Percentiles rank a stretch among this genome's conserved stretches.
phyloP scores from a whole-genome alignment of 2,329 filamentous ascomycete species.

The Pyrenophora seminiperda region DNA sequence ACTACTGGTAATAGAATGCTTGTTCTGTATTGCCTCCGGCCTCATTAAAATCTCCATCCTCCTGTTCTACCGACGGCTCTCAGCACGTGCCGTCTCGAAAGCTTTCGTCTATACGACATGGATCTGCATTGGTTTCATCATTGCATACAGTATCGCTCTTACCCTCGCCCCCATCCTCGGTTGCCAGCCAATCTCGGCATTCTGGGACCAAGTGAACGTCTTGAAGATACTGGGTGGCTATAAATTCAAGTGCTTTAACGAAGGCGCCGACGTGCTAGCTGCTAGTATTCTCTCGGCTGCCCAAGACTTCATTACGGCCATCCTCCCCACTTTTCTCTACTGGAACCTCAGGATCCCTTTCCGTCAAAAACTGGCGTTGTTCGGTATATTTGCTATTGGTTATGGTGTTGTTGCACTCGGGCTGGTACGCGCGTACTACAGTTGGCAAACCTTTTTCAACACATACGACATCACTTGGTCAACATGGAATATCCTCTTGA shows the following conservation, averaged over 20 bases:
- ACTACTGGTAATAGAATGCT: conserved; percentile 32
- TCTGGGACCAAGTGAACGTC: conserved; percentile 36
- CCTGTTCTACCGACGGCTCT: conserved; percentile 39
- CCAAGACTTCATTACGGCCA: conserved; percentile 39
- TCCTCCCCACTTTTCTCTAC: conserved; percentile 41
- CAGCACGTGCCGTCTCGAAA: conserved; percentile 32
- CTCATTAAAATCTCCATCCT: conserved; percentile 44
- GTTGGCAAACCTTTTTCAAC: conserved; percentile 35
- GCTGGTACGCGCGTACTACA: conserved; percentile 33
- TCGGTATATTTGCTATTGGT: conserved; percentile 41
- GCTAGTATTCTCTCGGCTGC: conserved; percentile 35
- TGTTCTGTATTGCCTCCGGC: conserved; percentile 36
- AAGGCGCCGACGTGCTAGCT: conserved; percentile 37
- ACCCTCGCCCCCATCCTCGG: conserved; percentile 36
- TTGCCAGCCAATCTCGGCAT: conserved; percentile 39
- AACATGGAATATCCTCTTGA: conserved; percentile 26
- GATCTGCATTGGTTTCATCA: conserved; percentile 37
- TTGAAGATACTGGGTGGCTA: conserved; percentile 28
- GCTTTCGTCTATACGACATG: conserved; percentile 33
- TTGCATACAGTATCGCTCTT: conserved; percentile 33
- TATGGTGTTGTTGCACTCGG: conserved; percentile 36
- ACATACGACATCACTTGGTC: conserved; percentile 42
- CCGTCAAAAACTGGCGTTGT: conserved; percentile 38
- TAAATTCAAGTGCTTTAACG: conserved; percentile 39
- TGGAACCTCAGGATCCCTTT: conserved; percentile 39